These are phyloP conservation scores for Aspergillus quadrilineatus DNA, from an alignment of 2,329 filamentous ascomycete genomes.

Conservation along the genomic window DNA sequence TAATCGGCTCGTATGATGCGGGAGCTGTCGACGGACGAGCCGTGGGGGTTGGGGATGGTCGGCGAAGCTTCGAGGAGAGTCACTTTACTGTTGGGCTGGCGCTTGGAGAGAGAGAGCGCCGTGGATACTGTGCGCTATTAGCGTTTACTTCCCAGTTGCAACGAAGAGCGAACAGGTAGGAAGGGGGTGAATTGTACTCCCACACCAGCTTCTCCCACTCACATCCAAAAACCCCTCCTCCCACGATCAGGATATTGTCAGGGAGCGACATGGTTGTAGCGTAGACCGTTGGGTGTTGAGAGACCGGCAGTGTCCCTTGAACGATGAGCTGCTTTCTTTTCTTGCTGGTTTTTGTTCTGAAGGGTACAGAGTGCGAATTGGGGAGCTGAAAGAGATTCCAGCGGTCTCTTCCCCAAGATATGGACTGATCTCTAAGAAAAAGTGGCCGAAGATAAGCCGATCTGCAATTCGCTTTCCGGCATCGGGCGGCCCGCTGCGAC, in stretches of 20 bases:
- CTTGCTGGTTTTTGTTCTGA: no score
- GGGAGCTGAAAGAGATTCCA: not conserved
- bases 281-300: no score
- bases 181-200: not conserved
- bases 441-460: constrained; percentile 10
- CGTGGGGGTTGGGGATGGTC: constrained; percentile 58
- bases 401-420: not conserved
- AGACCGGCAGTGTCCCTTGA: no score
- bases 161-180: not conserved
- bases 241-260: constrained; percentile 41
- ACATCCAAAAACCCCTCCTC: constrained; percentile 46
- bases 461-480: constrained; percentile 1
- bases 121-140: constrained; percentile 52
- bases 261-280: constrained; percentile 29
- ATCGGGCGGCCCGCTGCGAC: not conserved
- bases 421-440: not conserved
- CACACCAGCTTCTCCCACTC: constrained; percentile 23
- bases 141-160: not conserved
- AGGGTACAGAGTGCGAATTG: not conserved
- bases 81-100: constrained; percentile 53
- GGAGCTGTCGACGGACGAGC: constrained; percentile 59
- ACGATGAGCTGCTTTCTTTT: no score
- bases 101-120: constrained; percentile 67
- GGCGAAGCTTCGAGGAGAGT: constrained; percentile 59
- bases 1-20: constrained; percentile 75